These are phyloP conservation scores for Danielia reshetovae DNA, from an alignment of 805 yeast genomes.

Conservation along the genomic window DNA sequence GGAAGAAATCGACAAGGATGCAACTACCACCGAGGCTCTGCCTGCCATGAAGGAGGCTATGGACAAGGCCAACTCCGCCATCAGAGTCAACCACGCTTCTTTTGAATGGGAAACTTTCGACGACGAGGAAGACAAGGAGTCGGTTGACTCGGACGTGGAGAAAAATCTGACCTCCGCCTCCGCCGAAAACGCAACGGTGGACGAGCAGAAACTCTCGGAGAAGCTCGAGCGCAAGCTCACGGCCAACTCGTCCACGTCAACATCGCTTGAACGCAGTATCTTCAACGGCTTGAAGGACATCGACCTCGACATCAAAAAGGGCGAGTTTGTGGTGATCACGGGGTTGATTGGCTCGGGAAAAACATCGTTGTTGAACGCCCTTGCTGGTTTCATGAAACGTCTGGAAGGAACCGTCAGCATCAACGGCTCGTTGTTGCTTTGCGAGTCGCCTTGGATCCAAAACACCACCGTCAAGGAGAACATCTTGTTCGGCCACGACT, in stretches of 20 bases:
- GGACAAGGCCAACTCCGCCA: constrained; percentile 35
- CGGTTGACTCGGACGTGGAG: not conserved
- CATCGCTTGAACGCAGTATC: constrained; percentile 19
- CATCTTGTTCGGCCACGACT: constrained; percentile 62
- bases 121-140: not conserved
- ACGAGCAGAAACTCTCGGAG: not conserved
- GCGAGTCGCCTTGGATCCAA: constrained; percentile 82
- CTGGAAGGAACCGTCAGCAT: constrained; percentile 47
- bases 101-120: constrained; percentile 61
- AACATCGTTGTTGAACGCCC: constrained; percentile 64
- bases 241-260: not conserved
- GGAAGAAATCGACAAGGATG: constrained; percentile 36
- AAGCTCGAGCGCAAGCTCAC: not conserved
- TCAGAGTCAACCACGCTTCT: constrained; percentile 48
- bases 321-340: constrained; percentile 72
- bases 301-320: constrained; percentile 50
- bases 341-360: constrained; percentile 86
- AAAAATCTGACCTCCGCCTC: not conserved
- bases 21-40: constrained; percentile 23
- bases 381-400: constrained; percentile 68
- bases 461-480: constrained; percentile 76
- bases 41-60: constrained; percentile 19
- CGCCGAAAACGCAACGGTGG: not conserved
- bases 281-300: constrained; percentile 49
- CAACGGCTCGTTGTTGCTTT: constrained; percentile 48